Evolutionary conservation across 306 rosid species (phyloP).

Genomic region (Castanopsis chinensis): DNA sequence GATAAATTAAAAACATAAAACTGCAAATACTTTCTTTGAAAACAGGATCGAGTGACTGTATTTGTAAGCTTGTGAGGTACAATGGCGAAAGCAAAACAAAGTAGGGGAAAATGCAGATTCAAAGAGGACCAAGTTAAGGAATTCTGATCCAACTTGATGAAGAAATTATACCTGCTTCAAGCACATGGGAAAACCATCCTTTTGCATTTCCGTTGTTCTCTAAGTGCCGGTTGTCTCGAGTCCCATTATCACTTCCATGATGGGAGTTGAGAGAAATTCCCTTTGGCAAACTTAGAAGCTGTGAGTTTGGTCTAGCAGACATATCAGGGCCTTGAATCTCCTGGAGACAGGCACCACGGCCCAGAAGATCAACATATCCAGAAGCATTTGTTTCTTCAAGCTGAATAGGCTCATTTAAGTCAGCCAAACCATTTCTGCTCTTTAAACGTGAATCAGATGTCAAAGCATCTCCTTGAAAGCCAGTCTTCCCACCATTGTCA

Average conservation of each 20-base stretch:
- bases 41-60: too few relatives aligned
- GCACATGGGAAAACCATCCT: slow-evolving; percentile 46
- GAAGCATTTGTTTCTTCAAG: slow-evolving; percentile 67
- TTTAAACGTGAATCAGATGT: slow-evolving; percentile 42
- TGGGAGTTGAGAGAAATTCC: slow-evolving; percentile 43
- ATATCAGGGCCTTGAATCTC: slow-evolving; percentile 44
- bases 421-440: slow-evolving; percentile 64
- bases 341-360: slow-evolving; percentile 33
- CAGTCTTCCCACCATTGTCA: slow-evolving; percentile 39
- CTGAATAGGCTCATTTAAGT: slow-evolving; percentile 79
- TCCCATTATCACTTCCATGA: slow-evolving; percentile 40
- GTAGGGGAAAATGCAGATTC: not conserved
- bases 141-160: slow-evolving; percentile 14
- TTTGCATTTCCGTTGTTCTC: slow-evolving; percentile 53
- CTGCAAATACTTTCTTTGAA: too few relatives aligned
- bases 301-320: slow-evolving; percentile 41
- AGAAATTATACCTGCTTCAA: slow-evolving; percentile 66
- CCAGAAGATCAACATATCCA: slow-evolving; percentile 31
- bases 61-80: too few relatives aligned
- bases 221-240: slow-evolving; percentile 35
- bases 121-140: not conserved
- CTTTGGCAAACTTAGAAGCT: slow-evolving; percentile 41
- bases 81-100: too few relatives aligned
- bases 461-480: slow-evolving; percentile 41
- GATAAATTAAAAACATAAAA: too few relatives aligned